Percentiles rank a stretch among this genome's conserved stretches.
Evolutionary conservation across 495 filamentous ascomycete genomes (phyloP).

Genomic region (Cudoniella acicularis): DNA sequence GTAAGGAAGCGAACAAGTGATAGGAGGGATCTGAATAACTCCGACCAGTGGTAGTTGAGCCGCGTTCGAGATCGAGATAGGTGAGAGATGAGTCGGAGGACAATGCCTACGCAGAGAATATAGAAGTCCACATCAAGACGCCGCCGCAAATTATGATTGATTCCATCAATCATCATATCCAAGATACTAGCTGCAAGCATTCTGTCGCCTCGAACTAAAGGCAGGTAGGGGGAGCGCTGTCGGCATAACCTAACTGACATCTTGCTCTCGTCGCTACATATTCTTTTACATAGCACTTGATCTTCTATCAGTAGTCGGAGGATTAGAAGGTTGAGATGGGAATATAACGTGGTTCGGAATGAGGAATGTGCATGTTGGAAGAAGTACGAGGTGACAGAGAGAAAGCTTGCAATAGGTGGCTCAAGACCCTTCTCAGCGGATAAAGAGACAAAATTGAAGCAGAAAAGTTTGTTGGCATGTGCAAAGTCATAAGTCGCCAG

Average conservation of each 20-base stretch:
- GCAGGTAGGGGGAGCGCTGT: conserved; percentile 86
- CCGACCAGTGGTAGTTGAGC: conserved; percentile 88
- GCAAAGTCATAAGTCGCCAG: conserved; percentile 90
- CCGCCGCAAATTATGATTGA: conserved; percentile 89
- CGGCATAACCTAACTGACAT: conserved; percentile 78
- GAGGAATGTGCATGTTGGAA: conserved; percentile 91
- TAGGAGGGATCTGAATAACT: conserved; percentile 87
- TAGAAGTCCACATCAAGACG: conserved; percentile 84
- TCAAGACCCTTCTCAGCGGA: conserved; percentile 61
- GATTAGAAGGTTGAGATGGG: conserved; percentile 75
- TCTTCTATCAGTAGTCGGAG: conserved; percentile 89
- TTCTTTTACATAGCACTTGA: conserved; percentile 72
- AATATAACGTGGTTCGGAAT: conserved; percentile 69
- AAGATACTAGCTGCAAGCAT: conserved; percentile 70
- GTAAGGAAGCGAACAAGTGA: conserved; percentile 88
- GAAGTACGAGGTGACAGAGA: conserved; percentile 89
- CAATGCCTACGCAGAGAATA: conserved; percentile 71
- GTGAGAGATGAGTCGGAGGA: conserved; percentile 78
- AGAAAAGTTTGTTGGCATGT: conserved; percentile 93
- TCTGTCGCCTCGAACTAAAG: conserved; percentile 65
- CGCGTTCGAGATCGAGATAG: conserved; percentile 74
- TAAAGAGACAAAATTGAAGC: conserved; percentile 71
- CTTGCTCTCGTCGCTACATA: conserved; percentile 79
- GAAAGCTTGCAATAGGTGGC: conserved; percentile 73
- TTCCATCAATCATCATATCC: conserved; percentile 81